Evolutionary conservation across 176 grass and related monocot genomes (phyloP), one percentile per base, ranked within the genome.

Genomic region (Alloteropsis semialata): DNA sequence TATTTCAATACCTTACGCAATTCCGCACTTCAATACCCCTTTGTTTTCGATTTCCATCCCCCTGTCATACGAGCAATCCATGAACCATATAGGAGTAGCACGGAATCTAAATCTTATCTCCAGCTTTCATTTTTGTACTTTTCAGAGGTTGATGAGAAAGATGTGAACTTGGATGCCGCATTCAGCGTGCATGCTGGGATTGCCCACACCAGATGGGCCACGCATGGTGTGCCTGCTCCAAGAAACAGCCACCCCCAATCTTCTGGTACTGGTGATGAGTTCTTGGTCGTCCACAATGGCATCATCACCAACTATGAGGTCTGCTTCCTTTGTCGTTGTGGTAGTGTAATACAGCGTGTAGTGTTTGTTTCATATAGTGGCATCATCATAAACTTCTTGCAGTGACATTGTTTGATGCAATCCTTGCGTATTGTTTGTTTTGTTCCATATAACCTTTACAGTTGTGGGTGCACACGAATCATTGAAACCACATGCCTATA

Each of bases 301-400:
- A 98, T 98, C 37, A 98, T 98, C 85, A 98, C 96, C 32, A 98
- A 98, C 77, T 98, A 98, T 53, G 96, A 98, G 96, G 96, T 98
- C 65, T 71, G 62, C 86, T 74, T 69, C 54, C 50, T 16, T 57
- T 62, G 8, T 33, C 39, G 1, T 25, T 81, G 25, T 33, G n/a
- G 18, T 62, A 29, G 19, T 29, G 8, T 74, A 42, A 33, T 33
- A 12, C 0, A 41, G 15, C 30, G 18, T 30, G 3, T 16, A 59
- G 22, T 60, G 54, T 75, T 33, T 71, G 22, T 45, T 24, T 8
- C 22, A 24, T 65, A 2, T 57, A 72, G 39, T 37, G 94, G 86
- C 65, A 94, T 94, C 53, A 97, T 97, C 82, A 97, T 91, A 66
- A 97, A 97, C 74, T 94, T 73, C 9, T 41, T 79, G n/a, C n/a